phyloP scores from a whole-genome alignment of 768 basidiomycete species.

The Inosperma sp. region DNA sequence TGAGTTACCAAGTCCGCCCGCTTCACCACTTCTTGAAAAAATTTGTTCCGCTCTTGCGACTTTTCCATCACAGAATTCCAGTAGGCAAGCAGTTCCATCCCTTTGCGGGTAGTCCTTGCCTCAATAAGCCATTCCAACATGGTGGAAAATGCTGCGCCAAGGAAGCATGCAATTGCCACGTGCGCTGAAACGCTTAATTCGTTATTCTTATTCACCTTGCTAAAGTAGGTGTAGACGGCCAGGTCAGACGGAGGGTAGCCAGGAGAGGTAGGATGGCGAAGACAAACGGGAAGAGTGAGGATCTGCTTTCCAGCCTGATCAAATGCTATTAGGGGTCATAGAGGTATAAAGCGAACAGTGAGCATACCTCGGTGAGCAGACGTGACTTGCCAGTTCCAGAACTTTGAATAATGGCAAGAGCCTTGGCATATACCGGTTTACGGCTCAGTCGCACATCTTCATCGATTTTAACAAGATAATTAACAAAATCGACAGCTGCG shows the following conservation, averaged over 20 bases:
- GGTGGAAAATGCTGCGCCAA: background rate
- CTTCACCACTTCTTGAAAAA: background rate
- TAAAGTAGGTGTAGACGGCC: background rate
- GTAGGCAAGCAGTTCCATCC: background rate
- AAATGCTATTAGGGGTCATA: background rate
- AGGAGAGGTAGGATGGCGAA: background rate
- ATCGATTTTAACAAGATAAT: background rate
- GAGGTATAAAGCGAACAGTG: background rate
- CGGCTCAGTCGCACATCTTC: background rate
- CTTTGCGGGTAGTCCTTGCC: background rate
- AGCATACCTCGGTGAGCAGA: background rate
- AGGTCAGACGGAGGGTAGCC: background rate
- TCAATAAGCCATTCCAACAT: background rate
- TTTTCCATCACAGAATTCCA: background rate
- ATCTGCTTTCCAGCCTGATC: background rate
- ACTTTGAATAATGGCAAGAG: background rate
- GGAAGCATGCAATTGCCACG: background rate
- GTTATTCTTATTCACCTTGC: background rate
- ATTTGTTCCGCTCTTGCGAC: background rate
- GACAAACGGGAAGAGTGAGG: slow-evolving; percentile 5
- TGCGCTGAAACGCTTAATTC: background rate
- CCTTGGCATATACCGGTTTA: background rate
- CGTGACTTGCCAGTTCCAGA: background rate
- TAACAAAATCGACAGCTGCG: background rate
- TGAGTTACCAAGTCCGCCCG: background rate